Evolutionary conservation across 2,329 filamentous ascomycete genomes (phyloP).

Genomic region (Ophiostoma triangulosporum): DNA sequence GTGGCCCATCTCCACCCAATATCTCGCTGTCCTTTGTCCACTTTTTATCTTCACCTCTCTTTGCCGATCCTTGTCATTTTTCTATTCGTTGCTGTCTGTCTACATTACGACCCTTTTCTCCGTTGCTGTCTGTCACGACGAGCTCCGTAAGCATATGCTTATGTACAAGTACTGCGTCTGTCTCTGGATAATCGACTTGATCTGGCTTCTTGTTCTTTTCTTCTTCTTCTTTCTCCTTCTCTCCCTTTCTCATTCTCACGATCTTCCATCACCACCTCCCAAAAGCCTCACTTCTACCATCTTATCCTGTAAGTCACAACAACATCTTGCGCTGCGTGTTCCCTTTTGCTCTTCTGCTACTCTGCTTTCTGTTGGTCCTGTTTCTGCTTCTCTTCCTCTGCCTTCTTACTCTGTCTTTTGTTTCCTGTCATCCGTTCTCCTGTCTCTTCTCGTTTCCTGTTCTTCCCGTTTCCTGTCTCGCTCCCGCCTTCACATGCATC

Average conservation of each 20-base stretch:
- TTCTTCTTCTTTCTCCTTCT: not conserved
- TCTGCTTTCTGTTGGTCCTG: not conserved
- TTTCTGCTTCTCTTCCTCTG: not conserved
- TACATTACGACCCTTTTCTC: not conserved
- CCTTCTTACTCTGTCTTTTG: not conserved
- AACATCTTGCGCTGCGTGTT: not conserved
- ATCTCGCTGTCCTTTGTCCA: constrained; percentile 1
- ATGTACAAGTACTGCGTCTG: too few relatives aligned
- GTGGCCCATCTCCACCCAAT: not conserved
- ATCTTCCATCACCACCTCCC: not conserved
- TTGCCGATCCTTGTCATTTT: not conserved
- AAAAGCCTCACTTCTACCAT: not conserved
- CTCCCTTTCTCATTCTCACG: not conserved
- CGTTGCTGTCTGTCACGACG: not conserved
- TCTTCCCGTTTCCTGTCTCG: too few relatives aligned
- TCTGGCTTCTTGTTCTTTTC: not conserved
- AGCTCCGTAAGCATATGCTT: too few relatives aligned
- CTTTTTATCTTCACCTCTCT: constrained; percentile 1
- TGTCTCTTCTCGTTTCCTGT: not conserved
- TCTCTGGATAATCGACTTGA: not conserved
- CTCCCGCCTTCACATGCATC: not conserved
- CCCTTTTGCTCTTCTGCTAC: too few relatives aligned
- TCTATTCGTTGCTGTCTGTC: constrained; percentile 3
- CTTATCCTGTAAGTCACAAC: not conserved
- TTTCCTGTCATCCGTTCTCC: not conserved